Evolutionary conservation across 805 yeast genomes (phyloP).

Genomic region (Saccharomycopsis fodiens): DNA sequence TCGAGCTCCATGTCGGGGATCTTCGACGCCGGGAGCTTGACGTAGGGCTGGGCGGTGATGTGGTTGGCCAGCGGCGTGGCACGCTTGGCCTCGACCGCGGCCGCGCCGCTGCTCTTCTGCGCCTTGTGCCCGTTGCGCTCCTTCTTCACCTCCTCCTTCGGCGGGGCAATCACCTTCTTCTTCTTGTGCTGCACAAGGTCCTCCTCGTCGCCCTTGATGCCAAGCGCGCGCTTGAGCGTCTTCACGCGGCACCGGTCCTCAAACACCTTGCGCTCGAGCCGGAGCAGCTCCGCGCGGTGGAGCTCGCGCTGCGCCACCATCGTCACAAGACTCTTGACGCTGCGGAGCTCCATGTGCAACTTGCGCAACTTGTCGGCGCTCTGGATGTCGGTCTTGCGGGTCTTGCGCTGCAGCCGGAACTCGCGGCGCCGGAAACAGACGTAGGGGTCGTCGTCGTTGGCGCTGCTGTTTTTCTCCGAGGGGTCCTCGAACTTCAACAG

Average conservation of each 20-base stretch:
- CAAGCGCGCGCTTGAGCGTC: slow-evolving; percentile 62
- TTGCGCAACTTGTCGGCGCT: slow-evolving; percentile 76
- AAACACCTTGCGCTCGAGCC: slow-evolving; percentile 61
- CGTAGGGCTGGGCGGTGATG: slow-evolving; percentile 56
- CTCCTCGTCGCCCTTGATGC: slow-evolving; percentile 78
- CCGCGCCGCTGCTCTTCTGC: slow-evolving; percentile 4
- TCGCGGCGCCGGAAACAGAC: slow-evolving; percentile 94
- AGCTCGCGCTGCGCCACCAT: slow-evolving; percentile 71
- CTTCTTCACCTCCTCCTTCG: slow-evolving; percentile 4
- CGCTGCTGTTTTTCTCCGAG: slow-evolving; percentile 57
- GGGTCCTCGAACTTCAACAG: slow-evolving; percentile 78
- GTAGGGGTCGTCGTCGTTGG: slow-evolving; percentile 76
- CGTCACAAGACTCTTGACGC: slow-evolving; percentile 62
- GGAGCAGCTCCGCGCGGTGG: slow-evolving; percentile 50
- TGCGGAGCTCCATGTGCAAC: slow-evolving; percentile 67
- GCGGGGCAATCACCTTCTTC: slow-evolving; percentile 36
- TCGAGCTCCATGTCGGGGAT: slow-evolving; percentile 88
- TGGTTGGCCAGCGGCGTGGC: slow-evolving; percentile 21
- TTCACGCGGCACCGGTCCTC: slow-evolving; percentile 67
- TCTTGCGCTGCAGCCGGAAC: slow-evolving; percentile 90
- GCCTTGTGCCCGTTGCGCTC: slow-evolving; percentile 19
- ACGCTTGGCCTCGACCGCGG: slow-evolving; percentile 22
- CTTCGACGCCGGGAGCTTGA: slow-evolving; percentile 79
- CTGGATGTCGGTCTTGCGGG: slow-evolving; percentile 88
- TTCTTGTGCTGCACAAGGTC: slow-evolving; percentile 72